Conservation (phyloP, 345 rosid species). For the Eucalyptus tenuipes region DNA sequence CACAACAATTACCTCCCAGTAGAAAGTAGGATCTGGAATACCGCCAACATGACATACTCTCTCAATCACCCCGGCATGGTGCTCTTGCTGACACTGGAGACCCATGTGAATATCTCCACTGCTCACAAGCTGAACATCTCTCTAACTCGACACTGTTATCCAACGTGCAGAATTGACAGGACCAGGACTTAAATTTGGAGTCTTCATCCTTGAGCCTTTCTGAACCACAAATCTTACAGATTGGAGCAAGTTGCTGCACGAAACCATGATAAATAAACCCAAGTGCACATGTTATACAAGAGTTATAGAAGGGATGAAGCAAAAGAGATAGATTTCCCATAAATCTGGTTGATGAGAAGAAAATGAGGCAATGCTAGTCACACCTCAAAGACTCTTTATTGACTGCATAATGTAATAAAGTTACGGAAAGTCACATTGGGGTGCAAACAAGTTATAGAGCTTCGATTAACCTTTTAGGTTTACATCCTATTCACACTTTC, state of each 20-base stretch:
- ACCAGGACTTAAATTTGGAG: slow-evolving; percentile 41
- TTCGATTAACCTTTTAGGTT: not conserved
- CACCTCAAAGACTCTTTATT: not conserved
- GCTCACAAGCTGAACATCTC: slow-evolving; percentile 70
- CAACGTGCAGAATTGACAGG: slow-evolving; percentile 65
- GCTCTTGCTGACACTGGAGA: slow-evolving; percentile 45
- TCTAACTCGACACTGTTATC: slow-evolving; percentile 51
- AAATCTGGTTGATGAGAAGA: not conserved
- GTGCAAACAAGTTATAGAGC: not conserved
- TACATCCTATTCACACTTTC: not conserved
- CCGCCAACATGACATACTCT: not conserved
- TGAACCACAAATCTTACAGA: slow-evolving; percentile 48
- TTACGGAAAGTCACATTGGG: not conserved
- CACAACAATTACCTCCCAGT: not conserved
- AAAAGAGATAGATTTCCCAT: not conserved
- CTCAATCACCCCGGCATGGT: slow-evolving; percentile 55
- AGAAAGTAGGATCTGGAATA: not conserved
- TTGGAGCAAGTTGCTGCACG: slow-evolving; percentile 56
- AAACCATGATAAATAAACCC: not conserved
- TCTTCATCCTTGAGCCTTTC: slow-evolving; percentile 35
- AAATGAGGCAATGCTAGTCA: not conserved
- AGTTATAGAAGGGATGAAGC: not conserved
- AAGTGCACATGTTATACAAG: not conserved
- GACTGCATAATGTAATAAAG: not conserved
- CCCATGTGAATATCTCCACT: slow-evolving; percentile 82